phyloP scores from a whole-genome alignment of 805 yeast genomes.

The Starmerella tilneyi region DNA sequence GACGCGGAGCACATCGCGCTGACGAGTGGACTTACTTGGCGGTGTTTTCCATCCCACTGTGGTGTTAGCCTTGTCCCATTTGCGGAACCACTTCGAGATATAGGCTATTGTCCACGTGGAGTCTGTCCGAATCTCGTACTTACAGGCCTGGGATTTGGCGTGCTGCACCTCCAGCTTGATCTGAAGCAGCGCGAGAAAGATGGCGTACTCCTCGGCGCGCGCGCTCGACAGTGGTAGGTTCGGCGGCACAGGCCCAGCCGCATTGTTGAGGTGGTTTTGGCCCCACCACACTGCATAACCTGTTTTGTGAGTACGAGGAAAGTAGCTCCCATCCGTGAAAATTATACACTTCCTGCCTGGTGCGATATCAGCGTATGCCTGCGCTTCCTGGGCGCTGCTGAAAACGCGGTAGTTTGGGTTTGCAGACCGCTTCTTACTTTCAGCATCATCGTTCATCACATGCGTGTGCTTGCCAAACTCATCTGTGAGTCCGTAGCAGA shows the following conservation, averaged over 20 bases:
- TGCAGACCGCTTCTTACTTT: slow-evolving; percentile 1
- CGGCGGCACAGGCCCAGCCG: slow-evolving; percentile 12
- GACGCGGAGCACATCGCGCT: slow-evolving; percentile 13
- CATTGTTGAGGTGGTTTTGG: neutral
- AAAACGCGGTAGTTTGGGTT: slow-evolving; percentile 2
- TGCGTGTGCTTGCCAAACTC: neutral
- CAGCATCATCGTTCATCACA: neutral
- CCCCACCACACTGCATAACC: slow-evolving; percentile 18
- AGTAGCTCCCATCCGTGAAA: slow-evolving; percentile 17
- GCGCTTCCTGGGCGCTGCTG: neutral
- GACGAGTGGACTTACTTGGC: neutral
- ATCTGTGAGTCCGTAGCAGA: slow-evolving; percentile 2
- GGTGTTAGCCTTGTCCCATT: slow-evolving; percentile 10
- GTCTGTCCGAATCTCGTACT: slow-evolving; percentile 6
- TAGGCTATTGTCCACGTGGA: slow-evolving; percentile 9
- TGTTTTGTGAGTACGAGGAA: neutral
- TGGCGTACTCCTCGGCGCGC: slow-evolving; percentile 17
- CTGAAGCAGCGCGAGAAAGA: slow-evolving; percentile 14
- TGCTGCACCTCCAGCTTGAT: slow-evolving; percentile 5
- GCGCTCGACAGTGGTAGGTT: slow-evolving; percentile 11
- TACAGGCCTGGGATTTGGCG: neutral
- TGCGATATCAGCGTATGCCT: neutral
- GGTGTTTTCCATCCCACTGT: slow-evolving; percentile 12
- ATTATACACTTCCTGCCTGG: neutral
- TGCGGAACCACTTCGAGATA: slow-evolving; percentile 8